A percentile compares a stretch with the other conserved stretches of the same genome.
Evolutionary conservation across 495 filamentous ascomycete species (phyloP).

Genomic region (Pseudoneurospora amorphoporcata): DNA sequence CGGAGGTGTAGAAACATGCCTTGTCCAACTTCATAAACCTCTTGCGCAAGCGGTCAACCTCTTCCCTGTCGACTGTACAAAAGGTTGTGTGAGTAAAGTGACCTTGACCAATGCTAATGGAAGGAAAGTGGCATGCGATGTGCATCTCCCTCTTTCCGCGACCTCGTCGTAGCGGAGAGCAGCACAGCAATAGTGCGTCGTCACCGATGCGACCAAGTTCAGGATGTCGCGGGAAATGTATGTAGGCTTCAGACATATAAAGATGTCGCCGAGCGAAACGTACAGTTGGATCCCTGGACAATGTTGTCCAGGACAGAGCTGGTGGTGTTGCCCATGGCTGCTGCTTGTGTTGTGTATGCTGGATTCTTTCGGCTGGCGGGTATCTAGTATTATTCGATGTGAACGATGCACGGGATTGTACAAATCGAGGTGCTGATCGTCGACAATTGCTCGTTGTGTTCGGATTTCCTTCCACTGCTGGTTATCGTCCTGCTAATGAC

Average conservation of each 20-base stretch:
- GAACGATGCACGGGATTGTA: not conserved
- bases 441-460: not conserved
- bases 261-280: slow-evolving; percentile 2
- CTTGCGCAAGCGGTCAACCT: slow-evolving; percentile 90
- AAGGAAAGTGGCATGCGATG: not conserved
- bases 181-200: not conserved
- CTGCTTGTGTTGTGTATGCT: slow-evolving; percentile 1
- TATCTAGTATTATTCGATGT: not conserved
- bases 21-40: slow-evolving; percentile 99
- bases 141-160: not conserved
- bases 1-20: slow-evolving; percentile 35
- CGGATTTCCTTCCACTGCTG: not conserved
- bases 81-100: not conserved
- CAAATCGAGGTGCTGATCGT: not conserved
- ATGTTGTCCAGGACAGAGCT: slow-evolving; percentile 88
- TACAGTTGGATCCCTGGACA: slow-evolving; percentile 92
- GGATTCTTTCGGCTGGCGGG: not conserved
- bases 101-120: not conserved
- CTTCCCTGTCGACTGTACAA: slow-evolving; percentile 79
- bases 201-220: not conserved
- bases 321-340: slow-evolving; percentile 71
- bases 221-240: not conserved
- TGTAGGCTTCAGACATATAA: not conserved
- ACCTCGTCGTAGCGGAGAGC: not conserved
- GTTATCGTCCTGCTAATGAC: not conserved